Evolutionary conservation across 768 basidiomycete genomes (phyloP).

Genomic region (Pilatotrama ljubarskyi): DNA sequence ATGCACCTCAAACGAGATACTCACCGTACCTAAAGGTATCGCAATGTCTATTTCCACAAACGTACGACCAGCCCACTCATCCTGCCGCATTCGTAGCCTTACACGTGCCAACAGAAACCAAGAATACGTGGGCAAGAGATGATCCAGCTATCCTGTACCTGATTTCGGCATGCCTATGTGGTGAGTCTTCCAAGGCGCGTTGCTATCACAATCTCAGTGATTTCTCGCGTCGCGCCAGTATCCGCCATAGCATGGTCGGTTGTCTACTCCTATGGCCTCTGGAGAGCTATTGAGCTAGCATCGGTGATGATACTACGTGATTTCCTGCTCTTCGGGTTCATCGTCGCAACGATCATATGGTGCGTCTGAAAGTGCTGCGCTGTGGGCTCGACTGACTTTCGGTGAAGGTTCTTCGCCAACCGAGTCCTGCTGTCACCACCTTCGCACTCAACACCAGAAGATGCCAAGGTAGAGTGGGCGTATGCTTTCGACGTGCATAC

Average conservation of each 20-base stretch:
- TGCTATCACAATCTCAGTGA: background rate
- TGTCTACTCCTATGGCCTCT: slow-evolving; percentile 66
- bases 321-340: slow-evolving; percentile 76
- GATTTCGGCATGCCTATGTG: slow-evolving; percentile 73
- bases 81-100: background rate
- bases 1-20: background rate
- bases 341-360: slow-evolving; percentile 79
- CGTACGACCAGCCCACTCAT: slow-evolving; percentile 48
- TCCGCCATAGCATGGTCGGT: slow-evolving; percentile 85
- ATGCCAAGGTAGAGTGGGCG: slow-evolving; percentile 82
- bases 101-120: slow-evolving; percentile 66
- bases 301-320: slow-evolving; percentile 87
- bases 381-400: slow-evolving; percentile 17
- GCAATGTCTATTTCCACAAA: slow-evolving; percentile 97
- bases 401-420: slow-evolving; percentile 68
- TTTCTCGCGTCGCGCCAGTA: slow-evolving; percentile 43
- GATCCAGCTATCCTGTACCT: slow-evolving; percentile 94
- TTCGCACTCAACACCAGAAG: slow-evolving; percentile 68
- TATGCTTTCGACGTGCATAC: slow-evolving; percentile 98
- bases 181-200: slow-evolving; percentile 42
- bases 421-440: slow-evolving; percentile 68
- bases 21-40: slow-evolving; percentile 54
- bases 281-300: slow-evolving; percentile 62
- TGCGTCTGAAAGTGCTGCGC: slow-evolving; percentile 32
- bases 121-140: slow-evolving; percentile 97